Percentiles rank a stretch among this genome's conserved stretches.
These are phyloP conservation scores for Amylostereum areolatum DNA, from an alignment of 1,284 basidiomycete genomes.

Conservation along the genomic window DNA sequence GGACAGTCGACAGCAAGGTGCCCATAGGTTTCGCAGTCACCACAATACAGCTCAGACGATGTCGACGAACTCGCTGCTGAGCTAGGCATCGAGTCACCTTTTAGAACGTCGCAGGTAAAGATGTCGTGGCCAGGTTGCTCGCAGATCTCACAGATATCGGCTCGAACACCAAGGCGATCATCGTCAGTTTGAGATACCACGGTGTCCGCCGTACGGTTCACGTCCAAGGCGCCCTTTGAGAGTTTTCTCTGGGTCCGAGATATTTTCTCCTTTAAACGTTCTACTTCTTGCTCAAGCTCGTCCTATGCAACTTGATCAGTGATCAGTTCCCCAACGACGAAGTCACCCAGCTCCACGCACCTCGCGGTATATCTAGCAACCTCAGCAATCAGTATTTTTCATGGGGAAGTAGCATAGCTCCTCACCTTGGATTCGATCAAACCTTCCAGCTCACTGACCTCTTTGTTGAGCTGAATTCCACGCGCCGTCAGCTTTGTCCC, in stretches of 20 bases:
- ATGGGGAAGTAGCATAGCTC: background rate
- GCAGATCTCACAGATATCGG: constrained; percentile 75
- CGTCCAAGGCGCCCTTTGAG: constrained; percentile 44
- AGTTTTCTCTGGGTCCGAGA: constrained; percentile 51
- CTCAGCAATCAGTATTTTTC: constrained; percentile 3
- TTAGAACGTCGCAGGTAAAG: constrained; percentile 66
- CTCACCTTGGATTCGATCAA: constrained; percentile 83
- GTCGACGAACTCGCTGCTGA: constrained; percentile 12
- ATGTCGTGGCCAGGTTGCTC: constrained; percentile 79
- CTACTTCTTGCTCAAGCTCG: constrained; percentile 83
- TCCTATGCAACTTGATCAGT: constrained; percentile 40
- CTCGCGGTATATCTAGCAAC: constrained; percentile 77
- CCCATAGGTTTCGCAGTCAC: constrained; percentile 72
- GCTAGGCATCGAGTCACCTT: constrained; percentile 26
- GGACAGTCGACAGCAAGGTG: constrained; percentile 69
- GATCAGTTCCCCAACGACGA: constrained; percentile 5
- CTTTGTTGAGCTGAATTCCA: constrained; percentile 69
- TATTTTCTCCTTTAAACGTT: constrained; percentile 67
- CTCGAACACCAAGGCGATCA: constrained; percentile 11
- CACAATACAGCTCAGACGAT: constrained; percentile 49
- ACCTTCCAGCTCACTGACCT: constrained; percentile 84
- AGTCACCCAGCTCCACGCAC: constrained; percentile 26
- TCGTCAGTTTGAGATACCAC: constrained; percentile 10
- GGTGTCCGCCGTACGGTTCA: constrained; percentile 16
- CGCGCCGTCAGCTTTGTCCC: too few species aligned